Percentiles rank a stretch among this genome's conserved stretches.
phyloP scores from a whole-genome alignment of 768 basidiomycete genomes.

The Leccinum barrowsii region DNA sequence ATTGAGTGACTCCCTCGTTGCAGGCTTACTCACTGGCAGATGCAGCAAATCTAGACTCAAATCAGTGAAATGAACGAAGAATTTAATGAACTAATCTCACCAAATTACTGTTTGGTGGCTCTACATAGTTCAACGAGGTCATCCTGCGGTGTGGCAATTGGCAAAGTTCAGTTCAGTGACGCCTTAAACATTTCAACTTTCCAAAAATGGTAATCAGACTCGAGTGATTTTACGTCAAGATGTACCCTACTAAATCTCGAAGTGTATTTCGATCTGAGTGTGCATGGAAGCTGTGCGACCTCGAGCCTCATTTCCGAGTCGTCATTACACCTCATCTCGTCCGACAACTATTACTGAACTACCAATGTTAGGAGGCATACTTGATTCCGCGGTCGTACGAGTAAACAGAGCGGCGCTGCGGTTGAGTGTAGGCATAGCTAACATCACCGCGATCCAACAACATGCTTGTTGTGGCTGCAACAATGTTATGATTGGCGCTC shows the following conservation, averaged over 20 bases:
- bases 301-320: not conserved
- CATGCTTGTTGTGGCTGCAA: not conserved
- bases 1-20: not conserved
- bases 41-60: constrained; percentile 64
- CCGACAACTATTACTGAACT: not conserved
- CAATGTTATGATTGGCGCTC: not conserved
- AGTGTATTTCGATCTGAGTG: not conserved
- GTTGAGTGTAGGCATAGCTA: not conserved
- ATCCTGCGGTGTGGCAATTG: constrained; percentile 20
- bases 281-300: not conserved
- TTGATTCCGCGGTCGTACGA: not conserved
- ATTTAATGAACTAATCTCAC: constrained; percentile 36
- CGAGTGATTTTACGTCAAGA: constrained; percentile 18
- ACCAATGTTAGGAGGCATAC: not conserved
- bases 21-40: constrained; percentile 52
- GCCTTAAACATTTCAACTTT: not conserved
- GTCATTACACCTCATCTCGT: not conserved
- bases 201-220: constrained; percentile 17
- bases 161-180: not conserved
- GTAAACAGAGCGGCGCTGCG: not conserved
- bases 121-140: constrained; percentile 49
- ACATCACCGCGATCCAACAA: not conserved
- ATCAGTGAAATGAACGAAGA: not conserved
- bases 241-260: not conserved
- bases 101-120: constrained; percentile 62